Base-by-base conservation (phyloP, 1,139 yeast species). In the Zygosaccharomyces pseudobailii region DNA sequence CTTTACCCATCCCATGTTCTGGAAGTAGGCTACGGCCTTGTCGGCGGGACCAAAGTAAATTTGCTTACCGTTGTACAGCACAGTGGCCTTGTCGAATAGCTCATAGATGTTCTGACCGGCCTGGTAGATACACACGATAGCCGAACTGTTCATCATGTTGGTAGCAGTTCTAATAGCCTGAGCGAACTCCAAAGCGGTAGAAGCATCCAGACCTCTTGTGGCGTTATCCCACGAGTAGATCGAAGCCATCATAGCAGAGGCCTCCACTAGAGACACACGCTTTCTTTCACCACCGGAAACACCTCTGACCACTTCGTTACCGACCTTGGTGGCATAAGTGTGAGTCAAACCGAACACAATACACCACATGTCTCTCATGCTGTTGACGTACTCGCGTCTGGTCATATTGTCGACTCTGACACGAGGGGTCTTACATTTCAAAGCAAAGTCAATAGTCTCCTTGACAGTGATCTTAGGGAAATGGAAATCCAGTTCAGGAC, bases 141-240 rank as follows among this genome's bases (percentile, higher is more conserved):
- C 82, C 23, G 84, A 75, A 43, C 75, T 72, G 49, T 73, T 72
- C 63, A 79, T 65, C 59, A 81, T 65, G 54, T 76, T 76, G 13
- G 87, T 80, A 19, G 80, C 73, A 1, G 82, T 74, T 62, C 84
- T 77, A 38, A 82, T 72, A 44, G 85, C 84, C 60, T 74, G 77
- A 20, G 79, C 72, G 59, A 76, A 82, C 59, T 82, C 87, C 55
- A 82, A 72, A 23, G 88, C 88, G 20, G 88, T 82, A 6, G 87
- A 79, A 21, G 88, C 82, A 69, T 82, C 88, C 51, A 82, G 71
- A 62, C 88, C 88, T 67, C 87, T 73, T n/a, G 88, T 82, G n/a
- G 87, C 82, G 59, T 82, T 82, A 70, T 82, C 89, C 85, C 86
- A 83, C 61, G 83, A 78, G 57, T 80, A 80, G 41, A 82, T 67